A percentile compares a stretch with the other conserved stretches of the same genome.
Evolutionary conservation across 805 yeast genomes (phyloP).

Genomic region (Kazachstania taianensis): DNA sequence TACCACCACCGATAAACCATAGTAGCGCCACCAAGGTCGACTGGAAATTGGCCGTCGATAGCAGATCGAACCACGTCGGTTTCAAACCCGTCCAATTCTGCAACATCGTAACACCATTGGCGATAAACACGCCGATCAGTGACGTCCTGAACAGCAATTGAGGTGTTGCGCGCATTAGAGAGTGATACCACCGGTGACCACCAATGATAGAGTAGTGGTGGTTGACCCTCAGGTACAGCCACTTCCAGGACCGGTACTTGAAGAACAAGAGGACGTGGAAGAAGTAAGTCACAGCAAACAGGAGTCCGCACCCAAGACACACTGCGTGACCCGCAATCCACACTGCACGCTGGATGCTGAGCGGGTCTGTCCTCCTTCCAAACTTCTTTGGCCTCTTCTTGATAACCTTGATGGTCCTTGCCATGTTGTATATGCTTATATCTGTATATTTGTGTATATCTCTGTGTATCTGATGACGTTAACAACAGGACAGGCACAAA

Average conservation of each 20-base stretch:
- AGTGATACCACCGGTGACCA: constrained; percentile 18
- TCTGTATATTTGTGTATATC: too few species aligned
- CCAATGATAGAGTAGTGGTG: constrained; percentile 11
- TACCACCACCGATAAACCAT: constrained; percentile 60
- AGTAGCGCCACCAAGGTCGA: constrained; percentile 42
- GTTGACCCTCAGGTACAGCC: constrained; percentile 22
- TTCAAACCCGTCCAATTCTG: constrained; percentile 50
- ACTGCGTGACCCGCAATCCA: constrained; percentile 26
- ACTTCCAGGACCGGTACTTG: constrained; percentile 28
- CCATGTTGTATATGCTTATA: background rate
- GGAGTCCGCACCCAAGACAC: constrained; percentile 19
- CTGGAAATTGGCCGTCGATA: constrained; percentile 73
- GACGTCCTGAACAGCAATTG: constrained; percentile 45
- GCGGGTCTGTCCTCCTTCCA: constrained; percentile 12
- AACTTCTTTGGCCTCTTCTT: constrained; percentile 15
- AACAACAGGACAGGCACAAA: too few species aligned
- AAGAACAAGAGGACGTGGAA: constrained; percentile 20
- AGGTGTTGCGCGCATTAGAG: constrained; percentile 32
- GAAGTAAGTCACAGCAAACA: constrained; percentile 21
- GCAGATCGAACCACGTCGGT: constrained; percentile 53
- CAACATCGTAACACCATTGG: constrained; percentile 43
- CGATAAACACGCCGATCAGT: constrained; percentile 43
- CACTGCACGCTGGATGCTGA: constrained; percentile 15
- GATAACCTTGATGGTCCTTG: constrained; percentile 18
- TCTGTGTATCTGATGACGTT: too few species aligned